These are phyloP conservation scores for Echium plantagineum DNA, from an alignment of 257 asterid species.

Conservation along the genomic window DNA sequence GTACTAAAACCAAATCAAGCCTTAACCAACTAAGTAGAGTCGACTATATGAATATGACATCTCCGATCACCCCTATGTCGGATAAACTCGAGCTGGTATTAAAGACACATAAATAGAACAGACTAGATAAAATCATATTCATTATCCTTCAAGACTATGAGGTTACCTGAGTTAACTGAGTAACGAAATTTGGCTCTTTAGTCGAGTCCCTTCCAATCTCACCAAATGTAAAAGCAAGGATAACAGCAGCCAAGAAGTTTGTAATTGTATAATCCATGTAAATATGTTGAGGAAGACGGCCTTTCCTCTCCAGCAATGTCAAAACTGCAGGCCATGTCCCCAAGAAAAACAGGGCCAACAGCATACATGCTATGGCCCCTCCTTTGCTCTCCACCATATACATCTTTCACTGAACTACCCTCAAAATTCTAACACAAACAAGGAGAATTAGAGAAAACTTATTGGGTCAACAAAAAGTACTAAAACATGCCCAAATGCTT, in stretches of 20 bases:
- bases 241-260: slow-evolving; percentile 74
- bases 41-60: too few species aligned
- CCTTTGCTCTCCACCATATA: slow-evolving; percentile 87
- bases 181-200: slow-evolving; percentile 55
- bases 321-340: slow-evolving; percentile 97
- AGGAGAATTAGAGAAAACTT: too few species aligned
- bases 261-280: slow-evolving; percentile 87
- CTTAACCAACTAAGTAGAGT: too few species aligned
- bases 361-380: slow-evolving; percentile 92
- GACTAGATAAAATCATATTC: background rate
- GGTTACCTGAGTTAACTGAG: slow-evolving; percentile 66
- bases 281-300: slow-evolving; percentile 94
- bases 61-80: too few species aligned
- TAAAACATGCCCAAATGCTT: too few species aligned
- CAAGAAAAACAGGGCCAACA: slow-evolving; percentile 53
- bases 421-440: background rate
- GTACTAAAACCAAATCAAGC: background rate
- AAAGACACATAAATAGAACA: too few species aligned
- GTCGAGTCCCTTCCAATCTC: slow-evolving; percentile 48
- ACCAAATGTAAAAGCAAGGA: slow-evolving; percentile 84
- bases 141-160: background rate
- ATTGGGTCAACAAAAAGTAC: too few species aligned
- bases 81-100: too few species aligned
- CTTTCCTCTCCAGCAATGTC: slow-evolving; percentile 77
- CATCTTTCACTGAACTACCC: slow-evolving; percentile 33